Base-by-base conservation (phyloP, 768 basidiomycete species). In the Russula abietina region DNA sequence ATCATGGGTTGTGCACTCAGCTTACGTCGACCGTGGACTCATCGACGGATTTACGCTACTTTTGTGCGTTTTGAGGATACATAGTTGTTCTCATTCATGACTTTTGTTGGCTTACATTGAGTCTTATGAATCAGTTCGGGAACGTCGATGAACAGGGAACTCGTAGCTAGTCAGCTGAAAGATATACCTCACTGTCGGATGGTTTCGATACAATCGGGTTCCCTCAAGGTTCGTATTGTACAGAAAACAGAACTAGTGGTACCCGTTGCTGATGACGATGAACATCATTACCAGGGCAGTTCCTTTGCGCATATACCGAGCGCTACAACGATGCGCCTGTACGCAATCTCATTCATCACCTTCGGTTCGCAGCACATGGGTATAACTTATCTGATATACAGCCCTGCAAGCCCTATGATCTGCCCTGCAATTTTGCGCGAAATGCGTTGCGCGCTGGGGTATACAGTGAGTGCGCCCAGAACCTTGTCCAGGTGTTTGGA, bases 351-450 rank as follows among this genome's bases (percentile, higher is more conserved):
- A n/a, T n/a, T n/a, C n/a, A 83, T 94, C 53, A 92, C 91, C 0
- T 93, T 93, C 70, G 92, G 91, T 50, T 85, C 89, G 22, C 91
- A 90, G 64, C 91, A 93, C 70, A 90, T 91, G 86, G 91, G 91
- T 32, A 78, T 93, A 45, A n/a, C n/a, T n/a, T n/a, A n/a, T n/a
- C n/a, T 85, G 88, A 91, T 70, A 75, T 93, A 19, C 87, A 90
- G 0, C 36, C 69, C 1, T 93, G 92, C 70, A 71, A 76, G 30
- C 73, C n/a, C n/a, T n/a, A n/a, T n/a, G n/a, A n/a, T n/a, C n/a
- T n/a, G n/a, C n/a, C n/a, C n/a, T n/a, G n/a, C n/a, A n/a, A n/a
- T n/a, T n/a, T 85, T 38, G 87, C 87, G 30, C 80, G 86, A 36
- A 79, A 81, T 30, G 82, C 84, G 2, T 81, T 80, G 3, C 83